Evolutionary conservation across 2,329 filamentous ascomycete genomes (phyloP).

Genomic region (Talaromyces sp.): DNA sequence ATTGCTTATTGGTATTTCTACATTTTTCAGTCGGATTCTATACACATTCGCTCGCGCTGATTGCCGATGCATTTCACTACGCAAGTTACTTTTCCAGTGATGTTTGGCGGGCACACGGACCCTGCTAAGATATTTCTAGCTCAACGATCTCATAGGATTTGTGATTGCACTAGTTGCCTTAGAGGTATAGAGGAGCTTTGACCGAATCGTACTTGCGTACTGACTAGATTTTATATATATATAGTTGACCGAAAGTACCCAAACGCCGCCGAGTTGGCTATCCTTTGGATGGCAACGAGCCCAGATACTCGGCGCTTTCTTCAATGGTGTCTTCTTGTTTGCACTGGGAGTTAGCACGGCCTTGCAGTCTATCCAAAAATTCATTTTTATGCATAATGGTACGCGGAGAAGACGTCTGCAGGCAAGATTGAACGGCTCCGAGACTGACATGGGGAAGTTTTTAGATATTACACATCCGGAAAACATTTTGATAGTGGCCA

Average conservation of each 20-base stretch:
- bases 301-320: conserved; percentile 72
- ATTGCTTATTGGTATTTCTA: not conserved
- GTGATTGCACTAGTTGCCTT: conserved; percentile 65
- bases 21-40: conserved; percentile 60
- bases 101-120: not conserved
- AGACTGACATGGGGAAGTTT: conserved; percentile 11
- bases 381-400: conserved; percentile 16
- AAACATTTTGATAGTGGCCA: conserved; percentile 68
- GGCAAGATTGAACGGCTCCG: not conserved
- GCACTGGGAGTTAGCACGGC: conserved; percentile 71
- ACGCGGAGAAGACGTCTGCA: not conserved
- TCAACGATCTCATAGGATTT: conserved; percentile 71
- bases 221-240: not conserved
- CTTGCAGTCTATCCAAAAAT: conserved; percentile 68
- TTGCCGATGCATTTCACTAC: conserved; percentile 79
- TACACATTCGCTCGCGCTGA: conserved; percentile 67
- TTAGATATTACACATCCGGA: conserved; percentile 64
- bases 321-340: conserved; percentile 74
- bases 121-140: conserved; percentile 40
- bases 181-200: conserved; percentile 46
- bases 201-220: not conserved
- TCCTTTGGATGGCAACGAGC: conserved; percentile 77
- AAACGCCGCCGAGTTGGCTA: conserved; percentile 44
- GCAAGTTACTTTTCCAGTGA: conserved; percentile 45
- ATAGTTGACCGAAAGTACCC: conserved; percentile 60